Evolutionary conservation across 2,329 filamentous ascomycete species (phyloP).

Genomic region (Atkinsonella hypoxylon): DNA sequence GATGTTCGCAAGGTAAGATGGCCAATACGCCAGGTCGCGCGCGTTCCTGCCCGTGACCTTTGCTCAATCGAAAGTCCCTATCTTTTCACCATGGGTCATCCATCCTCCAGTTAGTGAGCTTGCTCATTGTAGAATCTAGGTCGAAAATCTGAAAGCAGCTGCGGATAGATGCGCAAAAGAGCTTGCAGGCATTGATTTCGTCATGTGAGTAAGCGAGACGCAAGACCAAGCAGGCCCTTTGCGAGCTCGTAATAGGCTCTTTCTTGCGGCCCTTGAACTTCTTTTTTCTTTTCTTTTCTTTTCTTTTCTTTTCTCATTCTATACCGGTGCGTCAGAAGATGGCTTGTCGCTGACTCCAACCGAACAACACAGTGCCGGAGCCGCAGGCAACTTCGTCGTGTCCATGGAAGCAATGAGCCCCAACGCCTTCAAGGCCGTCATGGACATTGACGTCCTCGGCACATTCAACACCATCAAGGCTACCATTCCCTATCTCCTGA

Average conservation of each 20-base stretch:
- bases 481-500: slow-evolving; percentile 67
- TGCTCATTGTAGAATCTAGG: slow-evolving; percentile 9
- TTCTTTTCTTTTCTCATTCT: too few relatives aligned
- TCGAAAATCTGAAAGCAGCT: slow-evolving; percentile 40
- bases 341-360: not conserved
- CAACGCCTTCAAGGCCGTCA: slow-evolving; percentile 90
- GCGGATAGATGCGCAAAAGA: slow-evolving; percentile 71
- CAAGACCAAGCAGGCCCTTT: too few relatives aligned
- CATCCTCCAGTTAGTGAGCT: not conserved
- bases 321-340: not conserved
- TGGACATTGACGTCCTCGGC: slow-evolving; percentile 90
- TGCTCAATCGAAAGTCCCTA: too few relatives aligned
- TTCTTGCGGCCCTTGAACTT: too few relatives aligned
- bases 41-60: too few relatives aligned
- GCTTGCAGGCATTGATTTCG: slow-evolving; percentile 80
- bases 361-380: slow-evolving; percentile 73
- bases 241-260: not conserved
- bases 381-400: slow-evolving; percentile 89
- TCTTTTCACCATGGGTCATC: not conserved
- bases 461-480: slow-evolving; percentile 94
- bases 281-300: too few relatives aligned
- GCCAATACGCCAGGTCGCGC: slow-evolving; percentile 1
- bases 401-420: slow-evolving; percentile 69
- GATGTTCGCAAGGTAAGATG: slow-evolving; percentile 57
- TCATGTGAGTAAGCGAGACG: slow-evolving; percentile 51